Evolutionary conservation across 192 early-diverging fungal genomes (phyloP).

Genomic region (Backusella liffmaniae): DNA sequence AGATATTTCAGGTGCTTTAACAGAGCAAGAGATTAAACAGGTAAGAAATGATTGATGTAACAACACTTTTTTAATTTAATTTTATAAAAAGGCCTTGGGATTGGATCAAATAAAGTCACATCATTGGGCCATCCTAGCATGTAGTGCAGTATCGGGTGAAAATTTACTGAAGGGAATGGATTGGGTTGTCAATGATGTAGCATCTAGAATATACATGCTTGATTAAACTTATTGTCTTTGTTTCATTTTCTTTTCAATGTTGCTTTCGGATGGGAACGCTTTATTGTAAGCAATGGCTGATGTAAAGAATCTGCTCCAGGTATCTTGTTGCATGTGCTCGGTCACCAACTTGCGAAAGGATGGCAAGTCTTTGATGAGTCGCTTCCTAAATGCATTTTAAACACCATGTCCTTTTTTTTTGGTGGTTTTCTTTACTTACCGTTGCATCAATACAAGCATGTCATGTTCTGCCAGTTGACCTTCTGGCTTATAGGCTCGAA

Average conservation of each 20-base stretch:
- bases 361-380: background rate
- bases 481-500: background rate
- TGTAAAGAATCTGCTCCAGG: background rate
- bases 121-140: slow-evolving; percentile 90
- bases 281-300: background rate
- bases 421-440: background rate
- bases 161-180: slow-evolving; percentile 89
- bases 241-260: background rate
- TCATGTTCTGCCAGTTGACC: background rate
- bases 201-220: slow-evolving; percentile 80
- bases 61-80: background rate
- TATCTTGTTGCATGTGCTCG: background rate
- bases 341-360: background rate
- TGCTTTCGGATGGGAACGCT: background rate
- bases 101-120: slow-evolving; percentile 77
- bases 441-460: background rate
- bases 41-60: slow-evolving; percentile 27
- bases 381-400: background rate
- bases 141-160: slow-evolving; percentile 86
- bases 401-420: too few relatives aligned
- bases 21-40: slow-evolving; percentile 66
- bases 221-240: slow-evolving; percentile 35
- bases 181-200: slow-evolving; percentile 93
- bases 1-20: slow-evolving; percentile 84
- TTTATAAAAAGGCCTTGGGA: slow-evolving; percentile 51